These are phyloP conservation scores for Tolypocladium capitatum DNA, from an alignment of 2,329 filamentous ascomycete species.

Conservation along the genomic window DNA sequence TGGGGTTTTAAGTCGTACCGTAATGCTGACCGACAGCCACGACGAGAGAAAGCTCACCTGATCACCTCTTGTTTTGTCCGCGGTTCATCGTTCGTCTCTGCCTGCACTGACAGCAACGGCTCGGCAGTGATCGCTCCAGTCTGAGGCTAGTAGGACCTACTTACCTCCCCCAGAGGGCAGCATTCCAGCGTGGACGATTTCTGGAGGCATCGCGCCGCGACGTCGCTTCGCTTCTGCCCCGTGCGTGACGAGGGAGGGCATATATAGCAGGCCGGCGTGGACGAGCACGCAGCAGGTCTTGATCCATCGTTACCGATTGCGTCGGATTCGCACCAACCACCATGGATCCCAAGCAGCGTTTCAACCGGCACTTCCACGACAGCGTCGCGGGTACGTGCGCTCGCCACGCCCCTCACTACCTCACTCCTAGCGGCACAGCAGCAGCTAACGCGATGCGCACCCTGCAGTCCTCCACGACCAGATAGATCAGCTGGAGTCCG, in stretches of 20 bases:
- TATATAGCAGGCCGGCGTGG: neutral
- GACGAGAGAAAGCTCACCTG: neutral
- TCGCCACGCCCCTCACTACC: neutral
- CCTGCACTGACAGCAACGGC: neutral
- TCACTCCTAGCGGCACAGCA: neutral
- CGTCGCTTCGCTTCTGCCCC: neutral
- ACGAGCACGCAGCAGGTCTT: neutral
- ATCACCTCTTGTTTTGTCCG: neutral
- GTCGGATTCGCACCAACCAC: neutral
- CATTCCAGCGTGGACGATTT: neutral
- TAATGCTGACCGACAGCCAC: neutral
- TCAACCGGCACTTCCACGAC: slow-evolving; percentile 73
- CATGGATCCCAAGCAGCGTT: slow-evolving; percentile 53
- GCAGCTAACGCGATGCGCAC: neutral
- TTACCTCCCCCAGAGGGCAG: too few species aligned
- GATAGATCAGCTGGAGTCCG: slow-evolving; percentile 53
- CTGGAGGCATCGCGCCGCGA: neutral
- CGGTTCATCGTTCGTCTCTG: neutral
- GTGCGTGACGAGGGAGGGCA: neutral
- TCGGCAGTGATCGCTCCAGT: neutral
- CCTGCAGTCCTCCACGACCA: slow-evolving; percentile 58
- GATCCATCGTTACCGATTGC: neutral
- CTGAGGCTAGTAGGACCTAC: too few species aligned
- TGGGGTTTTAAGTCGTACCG: neutral
- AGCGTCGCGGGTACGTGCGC: slow-evolving; percentile 59